These are phyloP conservation scores for Nothopassalora personata DNA, from an alignment of 2,329 filamentous ascomycete genomes.

Conservation along the genomic window DNA sequence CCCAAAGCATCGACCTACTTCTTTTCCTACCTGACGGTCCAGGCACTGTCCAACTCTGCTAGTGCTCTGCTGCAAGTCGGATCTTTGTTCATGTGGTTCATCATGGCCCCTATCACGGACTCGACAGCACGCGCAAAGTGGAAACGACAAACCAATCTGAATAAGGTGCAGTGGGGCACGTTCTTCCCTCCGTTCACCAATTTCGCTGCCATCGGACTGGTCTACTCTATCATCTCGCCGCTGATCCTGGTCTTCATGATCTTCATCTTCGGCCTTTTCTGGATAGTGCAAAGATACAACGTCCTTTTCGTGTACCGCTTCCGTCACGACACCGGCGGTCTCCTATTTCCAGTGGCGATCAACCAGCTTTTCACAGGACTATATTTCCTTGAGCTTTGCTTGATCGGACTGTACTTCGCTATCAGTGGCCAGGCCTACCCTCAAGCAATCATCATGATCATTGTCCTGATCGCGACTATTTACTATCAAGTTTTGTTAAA, in stretches of 20 bases:
- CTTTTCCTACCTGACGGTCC: constrained; percentile 96
- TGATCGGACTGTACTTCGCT: constrained; percentile 72
- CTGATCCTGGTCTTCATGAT: constrained; percentile 90
- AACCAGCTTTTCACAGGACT: constrained; percentile 93
- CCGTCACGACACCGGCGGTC: constrained; percentile 81
- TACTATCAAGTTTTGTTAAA: constrained; percentile 79
- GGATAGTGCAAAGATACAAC: constrained; percentile 94
- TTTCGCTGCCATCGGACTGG: constrained; percentile 79
- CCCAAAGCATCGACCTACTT: constrained; percentile 92
- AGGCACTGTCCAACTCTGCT: constrained; percentile 84
- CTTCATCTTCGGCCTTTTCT: constrained; percentile 84
- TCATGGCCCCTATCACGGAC: constrained; percentile 75
- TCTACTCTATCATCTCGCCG: constrained; percentile 85
- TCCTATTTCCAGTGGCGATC: constrained; percentile 85
- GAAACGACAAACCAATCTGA: constrained; percentile 71
- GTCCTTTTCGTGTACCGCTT: constrained; percentile 93
- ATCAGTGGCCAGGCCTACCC: constrained; percentile 57
- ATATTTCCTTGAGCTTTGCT: constrained; percentile 87
- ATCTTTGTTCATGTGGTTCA: constrained; percentile 73
- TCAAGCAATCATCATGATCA: constrained; percentile 81
- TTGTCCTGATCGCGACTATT: constrained; percentile 63
- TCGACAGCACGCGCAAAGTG: constrained; percentile 80
- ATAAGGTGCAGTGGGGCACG: constrained; percentile 77
- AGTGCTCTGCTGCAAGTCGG: constrained; percentile 80
- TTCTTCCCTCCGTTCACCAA: constrained; percentile 97